These are phyloP conservation scores for Xerophyta viscosa DNA, from an alignment of 106 monocot genomes.

Conservation along the genomic window DNA sequence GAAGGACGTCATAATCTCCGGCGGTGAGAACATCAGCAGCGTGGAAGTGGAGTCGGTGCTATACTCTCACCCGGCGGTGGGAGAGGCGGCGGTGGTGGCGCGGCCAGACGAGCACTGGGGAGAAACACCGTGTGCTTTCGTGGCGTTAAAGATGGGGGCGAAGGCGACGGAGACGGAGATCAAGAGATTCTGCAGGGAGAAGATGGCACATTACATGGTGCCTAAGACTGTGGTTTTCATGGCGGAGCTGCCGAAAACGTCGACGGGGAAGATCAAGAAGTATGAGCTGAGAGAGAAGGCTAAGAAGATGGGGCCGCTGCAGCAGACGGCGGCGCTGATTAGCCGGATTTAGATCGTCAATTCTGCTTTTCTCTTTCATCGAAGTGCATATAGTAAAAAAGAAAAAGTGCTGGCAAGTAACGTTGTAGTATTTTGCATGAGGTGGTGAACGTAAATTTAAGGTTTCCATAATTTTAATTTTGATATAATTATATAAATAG, in stretches of 20 bases:
- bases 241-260: constrained; percentile 56
- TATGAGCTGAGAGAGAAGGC: constrained; percentile 22
- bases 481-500: too few relatives aligned
- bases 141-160: constrained; percentile 15
- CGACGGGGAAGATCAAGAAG: constrained; percentile 55
- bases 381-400: too few relatives aligned
- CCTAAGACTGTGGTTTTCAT: constrained; percentile 68
- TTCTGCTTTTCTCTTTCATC: too few relatives aligned
- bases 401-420: too few relatives aligned
- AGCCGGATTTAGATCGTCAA: too few relatives aligned
- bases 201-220: constrained; percentile 52
- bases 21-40: constrained; percentile 96
- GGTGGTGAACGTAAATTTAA: too few relatives aligned
- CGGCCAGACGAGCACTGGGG: constrained; percentile 78
- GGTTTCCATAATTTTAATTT: too few relatives aligned
- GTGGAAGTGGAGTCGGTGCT: constrained; percentile 78
- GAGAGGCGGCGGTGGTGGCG: constrained; percentile 74
- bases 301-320: background rate
- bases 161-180: constrained; percentile 28
- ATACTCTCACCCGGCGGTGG: constrained; percentile 39
- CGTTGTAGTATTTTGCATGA: too few relatives aligned
- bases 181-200: constrained; percentile 32
- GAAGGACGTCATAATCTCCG: constrained; percentile 90
- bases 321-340: background rate
- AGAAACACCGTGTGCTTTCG: constrained; percentile 81